These are phyloP conservation scores for Holtermanniella nyarrowii DNA, from an alignment of 768 basidiomycete species.

Conservation along the genomic window DNA sequence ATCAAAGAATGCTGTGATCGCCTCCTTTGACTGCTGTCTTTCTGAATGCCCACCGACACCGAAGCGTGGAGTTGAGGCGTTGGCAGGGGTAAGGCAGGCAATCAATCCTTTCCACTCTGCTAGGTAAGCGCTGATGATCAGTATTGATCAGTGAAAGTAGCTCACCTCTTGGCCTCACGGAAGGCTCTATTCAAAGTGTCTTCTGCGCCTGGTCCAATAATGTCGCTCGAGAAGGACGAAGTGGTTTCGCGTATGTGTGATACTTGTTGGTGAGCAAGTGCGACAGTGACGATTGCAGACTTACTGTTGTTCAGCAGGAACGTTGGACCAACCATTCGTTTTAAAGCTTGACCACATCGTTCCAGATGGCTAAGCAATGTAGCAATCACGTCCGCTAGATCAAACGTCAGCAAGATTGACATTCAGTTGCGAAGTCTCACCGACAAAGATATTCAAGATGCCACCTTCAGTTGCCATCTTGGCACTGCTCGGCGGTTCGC, in stretches of 20 bases:
- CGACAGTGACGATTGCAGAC: constrained; percentile 3
- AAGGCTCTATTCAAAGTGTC: constrained; percentile 36
- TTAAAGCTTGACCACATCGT: constrained; percentile 19
- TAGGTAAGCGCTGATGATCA: constrained; percentile 19
- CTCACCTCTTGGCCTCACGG: constrained; percentile 31
- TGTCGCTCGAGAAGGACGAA: constrained; percentile 26
- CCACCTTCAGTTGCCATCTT: constrained; percentile 24
- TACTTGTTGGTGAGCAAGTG: constrained; percentile 11
- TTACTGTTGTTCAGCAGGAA: constrained; percentile 38
- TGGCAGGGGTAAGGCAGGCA: constrained; percentile 9
- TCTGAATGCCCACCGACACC: constrained; percentile 21
- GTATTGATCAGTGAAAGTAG: neutral
- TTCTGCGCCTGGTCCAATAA: constrained; percentile 35
- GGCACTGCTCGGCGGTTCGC: constrained; percentile 22
- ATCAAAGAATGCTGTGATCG: constrained; percentile 29
- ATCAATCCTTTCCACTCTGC: constrained; percentile 21
- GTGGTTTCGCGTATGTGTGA: constrained; percentile 38
- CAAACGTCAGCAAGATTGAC: neutral
- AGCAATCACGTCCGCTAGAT: neutral
- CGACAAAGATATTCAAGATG: constrained; percentile 31
- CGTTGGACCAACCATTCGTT: constrained; percentile 21
- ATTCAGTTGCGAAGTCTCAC: constrained; percentile 16
- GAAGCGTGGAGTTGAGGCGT: constrained; percentile 19
- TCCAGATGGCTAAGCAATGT: constrained; percentile 24
- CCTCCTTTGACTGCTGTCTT: constrained; percentile 31